A percentile compares a stretch with the other conserved stretches of the same genome.
Conservation (phyloP, 78 protist species). For the Fonticula alba region DNA sequence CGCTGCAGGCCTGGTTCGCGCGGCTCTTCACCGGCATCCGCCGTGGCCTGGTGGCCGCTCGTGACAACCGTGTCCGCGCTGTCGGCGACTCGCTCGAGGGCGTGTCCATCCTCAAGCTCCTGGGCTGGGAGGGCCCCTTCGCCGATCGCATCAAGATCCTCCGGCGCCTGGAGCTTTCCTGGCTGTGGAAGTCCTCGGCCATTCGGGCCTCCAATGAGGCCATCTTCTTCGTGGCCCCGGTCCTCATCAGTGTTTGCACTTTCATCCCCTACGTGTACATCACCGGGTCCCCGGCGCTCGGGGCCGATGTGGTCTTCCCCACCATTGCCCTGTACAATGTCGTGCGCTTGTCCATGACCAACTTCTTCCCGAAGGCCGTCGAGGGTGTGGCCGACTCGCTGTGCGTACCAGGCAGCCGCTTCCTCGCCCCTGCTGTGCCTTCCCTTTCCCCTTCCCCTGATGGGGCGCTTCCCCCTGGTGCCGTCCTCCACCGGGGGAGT, state of each 20-base stretch:
- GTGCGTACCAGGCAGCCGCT: too few species aligned
- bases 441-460: too few species aligned
- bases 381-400: background rate
- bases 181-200: too few species aligned
- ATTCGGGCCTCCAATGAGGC: too few species aligned
- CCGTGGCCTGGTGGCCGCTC: background rate
- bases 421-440: too few species aligned
- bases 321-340: background rate
- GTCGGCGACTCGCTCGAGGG: conserved; percentile 7
- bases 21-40: background rate
- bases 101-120: conserved; percentile 39
- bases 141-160: background rate
- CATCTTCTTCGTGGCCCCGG: too few species aligned
- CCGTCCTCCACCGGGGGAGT: too few species aligned
- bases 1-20: background rate
- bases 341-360: background rate
- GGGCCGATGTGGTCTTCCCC: too few species aligned
- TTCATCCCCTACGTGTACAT: too few species aligned
- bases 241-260: background rate
- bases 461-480: too few species aligned
- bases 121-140: conserved; percentile 47
- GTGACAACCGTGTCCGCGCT: conserved; percentile 1
- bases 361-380: conserved; percentile 2
- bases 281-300: too few species aligned
- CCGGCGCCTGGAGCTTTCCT: too few species aligned